Base-by-base conservation (phyloP, 140 eudicot species). In the Flaveria floridana region DNA sequence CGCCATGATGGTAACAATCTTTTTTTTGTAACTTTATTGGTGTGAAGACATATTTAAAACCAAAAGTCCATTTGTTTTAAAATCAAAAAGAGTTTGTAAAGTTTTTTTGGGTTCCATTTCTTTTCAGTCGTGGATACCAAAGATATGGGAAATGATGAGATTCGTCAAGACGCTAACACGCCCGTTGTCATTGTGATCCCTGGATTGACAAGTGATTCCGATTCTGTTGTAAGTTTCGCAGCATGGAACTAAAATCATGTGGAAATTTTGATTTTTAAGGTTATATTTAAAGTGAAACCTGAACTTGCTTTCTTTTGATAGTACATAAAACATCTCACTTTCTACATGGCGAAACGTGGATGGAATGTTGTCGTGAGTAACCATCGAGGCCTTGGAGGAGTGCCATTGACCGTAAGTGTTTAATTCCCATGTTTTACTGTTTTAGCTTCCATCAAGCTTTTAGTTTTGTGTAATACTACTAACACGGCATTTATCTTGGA, bases 321-420 rank as follows among this genome's bases (percentile, higher is more conserved):
- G 99, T 95, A 91, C 66, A 71, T 95, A 76, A 89, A 87, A 82
- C 97, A 88, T 83, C 76, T 88, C 11, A 86, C 86, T 50, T 85
- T 81, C 82, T 81, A 87, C 80, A 84, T 85, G 80, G 99, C 94
- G 52, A 84, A 91, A 75, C 81, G 85, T 42, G 89, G 95, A 21
- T 87, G 96, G 95, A 91, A 91, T 61, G 92, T 89, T 83, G 96
- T 91, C 69, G 97, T 91, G 58, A 82, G 89, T 88, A 95, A 95
- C 72, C 99, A 95, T 82, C 91, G 99, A 14, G 99, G 99, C 53
- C 96, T 91, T 30, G 97, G 97, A 28, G 99, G 95, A 66, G 88
- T 95, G 55, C 82, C 96, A 70, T 71, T 95, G 56, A 88, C 90
- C 5, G 99, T 95, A 83, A 84, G 96, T 80, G 61, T 42, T 30